Base-by-base conservation (phyloP, 1,139 yeast species). In the Ashbya aceris region DNA sequence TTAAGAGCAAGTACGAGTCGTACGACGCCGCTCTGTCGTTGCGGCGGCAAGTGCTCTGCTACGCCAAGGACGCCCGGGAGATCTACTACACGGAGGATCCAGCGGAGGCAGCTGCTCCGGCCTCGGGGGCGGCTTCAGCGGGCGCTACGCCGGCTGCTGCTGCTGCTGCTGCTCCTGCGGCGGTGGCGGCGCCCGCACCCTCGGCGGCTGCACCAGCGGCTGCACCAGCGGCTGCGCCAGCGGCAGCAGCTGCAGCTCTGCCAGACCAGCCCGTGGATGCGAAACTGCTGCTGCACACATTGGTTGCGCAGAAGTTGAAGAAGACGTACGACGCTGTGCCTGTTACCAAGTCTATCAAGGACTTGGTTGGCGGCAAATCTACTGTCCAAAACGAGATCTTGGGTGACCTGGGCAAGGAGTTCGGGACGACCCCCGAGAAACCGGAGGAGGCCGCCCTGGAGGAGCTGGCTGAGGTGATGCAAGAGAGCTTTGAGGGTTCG, bases 321-420 rank as follows among this genome's bases (percentile, higher is more conserved):
- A 91, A 91, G 68, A 69, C 95, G 1, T 68, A 87, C 54, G 95
- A 83, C 48, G 82, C 84, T 53, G 72, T 91, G 40, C 86, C 98
- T 45, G 74, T 86, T 74, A 67, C 87, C 47, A 91, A 91, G 69
- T 91, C 98, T 42, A 85, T 91, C 64, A 91, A 91, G 68, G 98
- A 91, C 61, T 75, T 91, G 58, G 98, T 91, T 50, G 95, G 95
- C 58, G 98, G 98, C 71, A 91, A 91, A 66, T 91, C 98, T 27
- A 91, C 98, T 31, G 93, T 91, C 39, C 98, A 91, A 70, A 91
- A 91, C 66, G 98, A 91, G 73, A 91, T 91, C 54, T 76, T 91
- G 57, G 98, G 98, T 74, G 98, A 91, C 61, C 76, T 91, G 59
- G 96, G 97, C 62, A 91, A 91, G 67, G 98, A 91, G 69, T 91